phyloP scores from a whole-genome alignment of 305 asterid species.

The Fraxinus xanthoxyloides region DNA sequence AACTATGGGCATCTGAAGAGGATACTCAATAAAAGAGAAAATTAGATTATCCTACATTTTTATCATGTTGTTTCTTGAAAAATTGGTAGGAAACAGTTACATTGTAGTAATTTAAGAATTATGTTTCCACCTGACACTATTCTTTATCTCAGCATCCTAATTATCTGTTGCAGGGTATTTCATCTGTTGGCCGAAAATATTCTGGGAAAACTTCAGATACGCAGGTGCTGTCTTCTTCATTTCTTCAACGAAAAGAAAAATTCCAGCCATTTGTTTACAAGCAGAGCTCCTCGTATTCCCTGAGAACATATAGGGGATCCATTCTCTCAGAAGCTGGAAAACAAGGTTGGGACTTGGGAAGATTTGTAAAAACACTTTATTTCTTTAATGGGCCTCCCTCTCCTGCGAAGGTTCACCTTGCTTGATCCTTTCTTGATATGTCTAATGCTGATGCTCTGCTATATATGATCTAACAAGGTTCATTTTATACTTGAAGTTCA shows the following conservation, averaged over 20 bases:
- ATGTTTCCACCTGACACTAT: background rate
- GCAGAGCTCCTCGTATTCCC: constrained; percentile 31
- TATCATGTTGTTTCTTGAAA: background rate
- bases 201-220: constrained; percentile 28
- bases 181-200: constrained; percentile 33
- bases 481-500: constrained; percentile 52
- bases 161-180: constrained; percentile 46
- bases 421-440: constrained; percentile 22
- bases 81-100: background rate
- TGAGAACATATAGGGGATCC: constrained; percentile 40
- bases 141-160: background rate
- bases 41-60: background rate
- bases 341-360: constrained; percentile 88
- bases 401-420: constrained; percentile 69
- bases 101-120: background rate
- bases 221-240: constrained; percentile 31
- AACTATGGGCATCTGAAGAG: background rate
- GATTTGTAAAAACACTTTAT: constrained; percentile 75
- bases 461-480: constrained; percentile 40
- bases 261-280: constrained; percentile 28
- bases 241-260: constrained; percentile 34
- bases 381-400: constrained; percentile 94
- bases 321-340: constrained; percentile 56
- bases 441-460: constrained; percentile 3
- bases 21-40: background rate